Evolutionary conservation across 2,329 filamentous ascomycete species (phyloP).

Genomic region (Diaporthe sp.): DNA sequence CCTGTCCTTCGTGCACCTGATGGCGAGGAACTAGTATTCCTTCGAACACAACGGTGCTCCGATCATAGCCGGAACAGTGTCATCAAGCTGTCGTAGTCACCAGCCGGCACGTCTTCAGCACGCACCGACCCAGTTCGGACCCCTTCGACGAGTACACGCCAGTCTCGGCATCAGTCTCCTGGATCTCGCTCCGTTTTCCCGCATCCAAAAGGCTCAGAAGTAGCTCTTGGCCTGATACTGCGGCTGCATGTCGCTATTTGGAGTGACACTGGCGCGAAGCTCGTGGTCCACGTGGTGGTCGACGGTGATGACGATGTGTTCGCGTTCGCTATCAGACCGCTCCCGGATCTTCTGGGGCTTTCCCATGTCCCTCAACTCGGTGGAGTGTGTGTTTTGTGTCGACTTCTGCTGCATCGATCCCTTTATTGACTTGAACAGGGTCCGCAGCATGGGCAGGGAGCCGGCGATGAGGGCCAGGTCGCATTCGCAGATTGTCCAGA

Average conservation of each 20-base stretch:
- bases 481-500: slow-evolving; percentile 35
- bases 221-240: not conserved
- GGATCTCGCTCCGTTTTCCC: not conserved
- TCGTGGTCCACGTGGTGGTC: not conserved
- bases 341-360: not conserved
- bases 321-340: not conserved
- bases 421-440: slow-evolving; percentile 21
- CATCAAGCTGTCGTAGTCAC: not conserved
- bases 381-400: not conserved
- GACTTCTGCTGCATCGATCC: not conserved
- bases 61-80: not conserved
- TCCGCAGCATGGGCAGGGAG: slow-evolving; percentile 34
- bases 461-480: slow-evolving; percentile 35
- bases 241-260: not conserved
- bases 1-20: not conserved
- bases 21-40: not conserved
- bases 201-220: not conserved
- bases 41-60: not conserved
- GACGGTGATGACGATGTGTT: not conserved
- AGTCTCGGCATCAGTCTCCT: not conserved
- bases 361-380: not conserved
- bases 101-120: not conserved
- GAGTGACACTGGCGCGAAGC: not conserved
- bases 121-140: not conserved
- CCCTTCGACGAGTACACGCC: not conserved